phyloP scores from a whole-genome alignment of 2,329 filamentous ascomycete genomes.

The Thielaviopsis cerberus region DNA sequence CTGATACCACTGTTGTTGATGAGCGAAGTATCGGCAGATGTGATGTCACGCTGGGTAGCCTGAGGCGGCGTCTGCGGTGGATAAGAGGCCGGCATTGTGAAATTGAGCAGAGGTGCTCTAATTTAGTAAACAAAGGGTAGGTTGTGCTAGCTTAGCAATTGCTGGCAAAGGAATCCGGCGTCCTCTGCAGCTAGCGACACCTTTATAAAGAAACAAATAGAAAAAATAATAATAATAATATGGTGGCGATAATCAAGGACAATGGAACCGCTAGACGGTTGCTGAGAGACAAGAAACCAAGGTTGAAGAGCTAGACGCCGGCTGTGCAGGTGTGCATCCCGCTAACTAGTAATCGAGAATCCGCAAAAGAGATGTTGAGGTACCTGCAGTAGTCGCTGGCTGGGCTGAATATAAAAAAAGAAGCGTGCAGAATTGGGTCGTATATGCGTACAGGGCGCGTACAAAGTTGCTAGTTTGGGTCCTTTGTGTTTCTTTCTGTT shows the following conservation, averaged over 20 bases:
- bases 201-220: conserved; percentile 1
- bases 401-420: neutral
- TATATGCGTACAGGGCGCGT: neutral
- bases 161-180: neutral
- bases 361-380: neutral
- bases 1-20: conserved; percentile 26
- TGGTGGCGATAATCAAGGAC: neutral
- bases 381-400: neutral
- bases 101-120: neutral
- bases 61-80: conserved; percentile 14
- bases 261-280: neutral
- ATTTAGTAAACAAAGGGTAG: neutral
- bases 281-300: neutral
- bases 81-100: conserved; percentile 12
- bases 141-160: neutral
- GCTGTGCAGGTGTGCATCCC: neutral
- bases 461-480: neutral
- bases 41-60: conserved; percentile 8
- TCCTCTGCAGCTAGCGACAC: neutral
- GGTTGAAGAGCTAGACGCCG: too few relatives aligned
- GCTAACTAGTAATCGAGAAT: neutral
- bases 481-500: neutral
- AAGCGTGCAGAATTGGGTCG: neutral
- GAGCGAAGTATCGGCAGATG: conserved; percentile 10
- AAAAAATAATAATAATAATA: neutral